phyloP scores from a whole-genome alignment of 176 grass and related monocot genomes.

The Aegilops bicornis region DNA sequence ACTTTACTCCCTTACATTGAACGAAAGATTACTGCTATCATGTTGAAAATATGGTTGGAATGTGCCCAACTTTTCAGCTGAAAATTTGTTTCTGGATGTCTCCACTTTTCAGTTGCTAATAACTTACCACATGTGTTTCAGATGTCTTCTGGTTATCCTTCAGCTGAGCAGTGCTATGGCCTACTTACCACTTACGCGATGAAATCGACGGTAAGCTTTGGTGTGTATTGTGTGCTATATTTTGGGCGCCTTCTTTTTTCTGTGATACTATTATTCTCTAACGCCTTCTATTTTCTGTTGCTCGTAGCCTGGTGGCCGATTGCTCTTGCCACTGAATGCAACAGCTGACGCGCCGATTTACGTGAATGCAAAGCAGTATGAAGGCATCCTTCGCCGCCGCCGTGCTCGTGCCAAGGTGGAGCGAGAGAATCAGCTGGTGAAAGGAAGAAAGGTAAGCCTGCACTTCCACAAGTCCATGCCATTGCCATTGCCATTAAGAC shows the following conservation, averaged over 20 bases:
- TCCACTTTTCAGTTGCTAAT: background rate
- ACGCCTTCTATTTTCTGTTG: background rate
- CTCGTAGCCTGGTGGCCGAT: slow-evolving; percentile 54
- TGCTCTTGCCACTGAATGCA: slow-evolving; percentile 74
- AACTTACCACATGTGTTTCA: slow-evolving; percentile 22
- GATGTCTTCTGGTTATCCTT: slow-evolving; percentile 59
- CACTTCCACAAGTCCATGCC: background rate
- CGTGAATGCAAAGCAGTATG: slow-evolving; percentile 89
- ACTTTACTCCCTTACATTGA: too few species aligned
- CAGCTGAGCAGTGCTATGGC: slow-evolving; percentile 73
- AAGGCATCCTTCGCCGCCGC: slow-evolving; percentile 88
- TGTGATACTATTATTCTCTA: background rate
- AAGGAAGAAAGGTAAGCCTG: slow-evolving; percentile 69
- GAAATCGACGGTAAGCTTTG: slow-evolving; percentile 62
- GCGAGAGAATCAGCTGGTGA: slow-evolving; percentile 50
- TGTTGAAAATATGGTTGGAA: background rate
- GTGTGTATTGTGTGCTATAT: background rate
- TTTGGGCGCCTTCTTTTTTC: background rate
- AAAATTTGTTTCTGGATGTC: background rate
- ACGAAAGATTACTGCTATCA: background rate
- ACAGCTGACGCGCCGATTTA: slow-evolving; percentile 69
- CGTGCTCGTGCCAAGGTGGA: slow-evolving; percentile 84
- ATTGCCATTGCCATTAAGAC: background rate
- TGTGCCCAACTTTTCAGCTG: background rate
- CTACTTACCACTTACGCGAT: slow-evolving; percentile 49